Percentiles rank a stretch among this genome's conserved stretches.
phyloP scores from a whole-genome alignment of 2,329 filamentous ascomycete genomes.

The Beauveria australis region DNA sequence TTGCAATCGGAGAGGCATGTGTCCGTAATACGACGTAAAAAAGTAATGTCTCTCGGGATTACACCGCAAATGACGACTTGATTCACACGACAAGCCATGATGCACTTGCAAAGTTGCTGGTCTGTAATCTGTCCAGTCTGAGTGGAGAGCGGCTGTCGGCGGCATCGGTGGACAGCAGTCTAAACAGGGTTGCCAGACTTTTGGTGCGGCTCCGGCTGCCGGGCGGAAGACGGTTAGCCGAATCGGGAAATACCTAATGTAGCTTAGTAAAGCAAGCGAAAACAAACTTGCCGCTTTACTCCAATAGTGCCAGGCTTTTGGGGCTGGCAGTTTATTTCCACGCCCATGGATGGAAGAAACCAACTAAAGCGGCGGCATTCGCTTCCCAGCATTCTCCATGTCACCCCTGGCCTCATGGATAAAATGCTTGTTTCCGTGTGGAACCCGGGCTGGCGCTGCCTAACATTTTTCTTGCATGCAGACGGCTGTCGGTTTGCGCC shows the following conservation, averaged over 20 bases:
- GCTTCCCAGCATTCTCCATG: background rate
- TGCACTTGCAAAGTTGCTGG: background rate
- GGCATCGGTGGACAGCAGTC: constrained; percentile 16
- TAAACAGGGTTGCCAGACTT: background rate
- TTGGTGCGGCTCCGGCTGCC: constrained; percentile 14
- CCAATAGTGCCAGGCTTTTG: background rate
- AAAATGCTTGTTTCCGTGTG: constrained; percentile 1
- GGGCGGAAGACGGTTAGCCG: constrained; percentile 10
- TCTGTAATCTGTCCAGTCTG: too few species aligned
- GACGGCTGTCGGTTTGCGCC: constrained; percentile 6
- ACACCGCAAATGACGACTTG: background rate
- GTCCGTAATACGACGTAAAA: background rate
- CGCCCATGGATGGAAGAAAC: background rate
- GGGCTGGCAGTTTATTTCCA: background rate
- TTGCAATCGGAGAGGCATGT: background rate
- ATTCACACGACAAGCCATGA: background rate
- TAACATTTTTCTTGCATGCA: background rate
- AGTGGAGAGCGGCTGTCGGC: constrained; percentile 18
- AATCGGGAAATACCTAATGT: constrained; percentile 3
- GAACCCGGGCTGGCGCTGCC: background rate
- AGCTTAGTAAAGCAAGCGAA: background rate
- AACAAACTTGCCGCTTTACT: background rate
- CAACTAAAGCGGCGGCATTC: constrained; percentile 1
- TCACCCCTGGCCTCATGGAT: background rate
- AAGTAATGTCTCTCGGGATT: background rate